Percentiles rank a stretch among this genome's conserved stretches.
phyloP scores from a whole-genome alignment of 768 basidiomycete species.

The Tremella fuciformis region DNA sequence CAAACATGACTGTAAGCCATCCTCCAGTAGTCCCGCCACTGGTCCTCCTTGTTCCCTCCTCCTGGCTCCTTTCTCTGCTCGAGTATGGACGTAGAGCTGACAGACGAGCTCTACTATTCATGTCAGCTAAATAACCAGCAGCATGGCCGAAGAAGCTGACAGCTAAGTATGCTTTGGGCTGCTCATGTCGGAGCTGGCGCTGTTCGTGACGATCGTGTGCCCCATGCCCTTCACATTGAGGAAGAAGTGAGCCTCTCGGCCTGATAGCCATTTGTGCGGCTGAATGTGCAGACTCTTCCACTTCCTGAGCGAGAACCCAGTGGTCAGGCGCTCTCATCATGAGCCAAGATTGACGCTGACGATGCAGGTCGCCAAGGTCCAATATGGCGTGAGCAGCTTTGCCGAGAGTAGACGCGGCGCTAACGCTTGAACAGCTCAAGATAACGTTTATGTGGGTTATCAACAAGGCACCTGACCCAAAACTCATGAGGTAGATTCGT shows the following conservation, averaged over 20 bases:
- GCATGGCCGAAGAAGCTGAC: conserved; percentile 4
- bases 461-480: not conserved
- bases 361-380: conserved; percentile 70
- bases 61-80: too few relatives aligned
- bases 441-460: conserved; percentile 81
- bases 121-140: not conserved
- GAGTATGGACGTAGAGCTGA: too few relatives aligned
- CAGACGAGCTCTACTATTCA: conserved; percentile 1
- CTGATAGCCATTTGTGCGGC: not conserved
- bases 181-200: conserved; percentile 61
- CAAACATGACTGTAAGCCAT: too few relatives aligned
- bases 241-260: conserved; percentile 44
- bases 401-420: not conserved
- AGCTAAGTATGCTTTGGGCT: conserved; percentile 66
- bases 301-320: conserved; percentile 57
- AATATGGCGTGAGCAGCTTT: conserved; percentile 61
- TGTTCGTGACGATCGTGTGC: conserved; percentile 50
- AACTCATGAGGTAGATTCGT: conserved; percentile 60
- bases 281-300: conserved; percentile 39
- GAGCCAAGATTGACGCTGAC: not conserved
- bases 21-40: too few relatives aligned
- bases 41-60: too few relatives aligned
- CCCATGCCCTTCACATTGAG: conserved; percentile 75
- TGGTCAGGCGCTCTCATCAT: conserved; percentile 71
- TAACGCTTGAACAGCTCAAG: conserved; percentile 58